phyloP scores from a whole-genome alignment of 2,329 filamentous ascomycete genomes.

The Achaetomium macrosporum region DNA sequence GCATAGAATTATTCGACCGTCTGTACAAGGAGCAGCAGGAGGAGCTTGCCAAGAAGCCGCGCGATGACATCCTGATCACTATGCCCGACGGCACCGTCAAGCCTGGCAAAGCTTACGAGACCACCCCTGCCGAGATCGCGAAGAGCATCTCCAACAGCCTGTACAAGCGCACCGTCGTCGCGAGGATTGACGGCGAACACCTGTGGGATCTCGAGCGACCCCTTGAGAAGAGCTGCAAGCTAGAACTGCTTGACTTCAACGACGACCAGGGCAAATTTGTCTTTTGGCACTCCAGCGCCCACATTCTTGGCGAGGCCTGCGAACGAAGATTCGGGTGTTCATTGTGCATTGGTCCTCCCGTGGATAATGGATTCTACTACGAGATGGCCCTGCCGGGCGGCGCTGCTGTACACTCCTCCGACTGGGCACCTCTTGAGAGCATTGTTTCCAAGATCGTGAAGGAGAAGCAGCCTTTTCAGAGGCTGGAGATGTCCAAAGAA shows the following conservation, averaged over 20 bases:
- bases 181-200: conserved; percentile 72
- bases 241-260: conserved; percentile 79
- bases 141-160: conserved; percentile 78
- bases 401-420: conserved; percentile 62
- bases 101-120: conserved; percentile 81
- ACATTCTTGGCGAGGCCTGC: conserved; percentile 90
- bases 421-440: conserved; percentile 80
- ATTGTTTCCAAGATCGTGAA: conserved; percentile 82
- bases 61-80: conserved; percentile 67
- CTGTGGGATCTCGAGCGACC: conserved; percentile 93
- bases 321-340: conserved; percentile 82
- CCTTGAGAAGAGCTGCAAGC: conserved; percentile 77
- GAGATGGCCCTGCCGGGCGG: conserved; percentile 82
- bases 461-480: conserved; percentile 93
- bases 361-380: conserved; percentile 58
- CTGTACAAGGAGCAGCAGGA: conserved; percentile 79
- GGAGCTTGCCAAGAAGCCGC: conserved; percentile 64
- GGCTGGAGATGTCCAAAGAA: conserved; percentile 78
- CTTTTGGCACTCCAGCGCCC: conserved; percentile 93
- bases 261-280: conserved; percentile 75
- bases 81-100: conserved; percentile 66
- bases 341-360: conserved; percentile 83
- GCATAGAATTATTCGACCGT: conserved; percentile 81
- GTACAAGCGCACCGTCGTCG: conserved; percentile 80
- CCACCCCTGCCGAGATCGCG: conserved; percentile 73